Percentiles rank a stretch among this genome's conserved stretches.
phyloP scores from a whole-genome alignment of 352 stramenopile genomes.

The Pythium angustatum region DNA sequence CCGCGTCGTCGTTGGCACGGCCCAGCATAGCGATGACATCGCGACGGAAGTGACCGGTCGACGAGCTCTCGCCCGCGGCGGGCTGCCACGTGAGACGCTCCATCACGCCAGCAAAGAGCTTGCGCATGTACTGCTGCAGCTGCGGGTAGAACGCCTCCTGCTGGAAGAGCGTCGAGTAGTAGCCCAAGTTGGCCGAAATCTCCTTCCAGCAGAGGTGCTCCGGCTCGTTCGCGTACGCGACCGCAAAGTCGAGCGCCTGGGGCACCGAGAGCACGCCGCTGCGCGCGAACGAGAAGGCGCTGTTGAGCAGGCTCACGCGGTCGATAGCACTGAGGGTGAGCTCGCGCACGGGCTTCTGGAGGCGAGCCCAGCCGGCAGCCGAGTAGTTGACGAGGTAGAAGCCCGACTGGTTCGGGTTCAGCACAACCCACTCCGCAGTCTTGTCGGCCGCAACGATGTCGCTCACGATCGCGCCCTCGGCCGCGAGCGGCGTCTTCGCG shows the following conservation, averaged over 20 bases:
- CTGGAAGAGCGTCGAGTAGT: constrained; percentile 65
- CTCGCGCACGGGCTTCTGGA: constrained; percentile 65
- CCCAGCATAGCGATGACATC: constrained; percentile 76
- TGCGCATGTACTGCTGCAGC: constrained; percentile 64
- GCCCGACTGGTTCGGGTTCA: constrained; percentile 95
- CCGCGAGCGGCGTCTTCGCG: constrained; percentile 32
- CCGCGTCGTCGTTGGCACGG: constrained; percentile 47
- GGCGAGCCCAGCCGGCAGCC: constrained; percentile 75
- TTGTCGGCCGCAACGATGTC: constrained; percentile 33
- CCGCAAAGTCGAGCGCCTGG: constrained; percentile 66
- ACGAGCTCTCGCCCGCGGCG: constrained; percentile 41
- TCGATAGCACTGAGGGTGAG: constrained; percentile 78
- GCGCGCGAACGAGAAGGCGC: constrained; percentile 91
- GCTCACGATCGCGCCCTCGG: constrained; percentile 67
- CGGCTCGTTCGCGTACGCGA: constrained; percentile 58
- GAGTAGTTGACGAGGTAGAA: constrained; percentile 96
- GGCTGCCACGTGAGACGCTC: constrained; percentile 51
- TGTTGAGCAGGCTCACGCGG: constrained; percentile 92
- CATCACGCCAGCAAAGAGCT: constrained; percentile 62
- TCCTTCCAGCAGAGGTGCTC: constrained; percentile 82
- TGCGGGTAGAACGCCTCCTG: constrained; percentile 58
- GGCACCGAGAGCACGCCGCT: constrained; percentile 55
- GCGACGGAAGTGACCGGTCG: constrained; percentile 61
- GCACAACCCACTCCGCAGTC: constrained; percentile 90
- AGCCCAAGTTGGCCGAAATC: constrained; percentile 61